Percentiles rank a stretch among this genome's conserved stretches.
Conservation (phyloP, 495 filamentous ascomycete species). For the Oidiodendron maius region DNA sequence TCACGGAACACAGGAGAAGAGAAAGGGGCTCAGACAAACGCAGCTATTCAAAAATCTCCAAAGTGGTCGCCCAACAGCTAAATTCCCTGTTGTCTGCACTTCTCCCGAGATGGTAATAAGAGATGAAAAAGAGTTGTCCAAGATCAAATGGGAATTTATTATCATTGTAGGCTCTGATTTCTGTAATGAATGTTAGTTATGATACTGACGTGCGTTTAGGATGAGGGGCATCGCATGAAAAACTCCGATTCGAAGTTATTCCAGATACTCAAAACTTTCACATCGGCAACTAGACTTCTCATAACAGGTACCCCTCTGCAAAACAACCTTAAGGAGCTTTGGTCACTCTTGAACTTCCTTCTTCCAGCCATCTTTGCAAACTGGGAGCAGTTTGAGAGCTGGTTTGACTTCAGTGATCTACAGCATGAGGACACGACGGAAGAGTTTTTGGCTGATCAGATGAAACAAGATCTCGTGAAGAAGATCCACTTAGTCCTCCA, state of each 20-base stretch:
- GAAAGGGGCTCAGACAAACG: conserved; percentile 45
- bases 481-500: conserved; percentile 90
- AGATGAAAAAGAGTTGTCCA: conserved; percentile 70
- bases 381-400: conserved; percentile 81
- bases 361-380: conserved; percentile 89
- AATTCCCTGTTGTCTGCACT: conserved; percentile 88
- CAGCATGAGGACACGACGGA: conserved; percentile 66
- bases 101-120: conserved; percentile 94
- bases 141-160: conserved; percentile 93
- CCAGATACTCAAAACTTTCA: conserved; percentile 77
- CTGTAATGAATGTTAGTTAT: no score
- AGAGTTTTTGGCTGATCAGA: conserved; percentile 67
- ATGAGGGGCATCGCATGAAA: conserved; percentile 96
- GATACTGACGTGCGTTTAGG: conserved; percentile 34
- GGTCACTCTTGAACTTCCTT: conserved; percentile 92
- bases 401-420: conserved; percentile 93
- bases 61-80: conserved; percentile 45
- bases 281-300: conserved; percentile 81
- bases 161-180: conserved; percentile 64
- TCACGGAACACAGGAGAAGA: conserved; percentile 72
- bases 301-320: conserved; percentile 95
- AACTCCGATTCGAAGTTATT: conserved; percentile 93
- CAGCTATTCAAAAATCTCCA: conserved; percentile 37
- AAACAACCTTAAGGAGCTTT: conserved; percentile 91
- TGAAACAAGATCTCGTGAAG: conserved; percentile 76